These are phyloP conservation scores for Datisca glomerata DNA, from an alignment of 306 rosid species.

Conservation along the genomic window DNA sequence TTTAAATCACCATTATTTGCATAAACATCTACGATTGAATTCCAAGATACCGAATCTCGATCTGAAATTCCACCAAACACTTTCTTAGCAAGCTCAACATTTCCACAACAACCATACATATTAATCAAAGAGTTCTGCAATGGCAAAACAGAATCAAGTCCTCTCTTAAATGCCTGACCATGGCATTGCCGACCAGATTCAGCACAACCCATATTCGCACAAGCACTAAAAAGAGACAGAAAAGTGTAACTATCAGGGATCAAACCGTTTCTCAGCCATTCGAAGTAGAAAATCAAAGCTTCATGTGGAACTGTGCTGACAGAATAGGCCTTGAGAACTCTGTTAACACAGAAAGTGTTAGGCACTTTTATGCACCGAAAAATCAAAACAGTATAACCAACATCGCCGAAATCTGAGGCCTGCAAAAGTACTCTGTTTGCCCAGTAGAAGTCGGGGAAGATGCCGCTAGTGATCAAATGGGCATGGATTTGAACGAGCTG, in stretches of 20 bases:
- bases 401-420: constrained; percentile 30
- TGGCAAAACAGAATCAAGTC: constrained; percentile 31
- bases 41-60: constrained; percentile 58
- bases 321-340: constrained; percentile 38
- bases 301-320: constrained; percentile 21
- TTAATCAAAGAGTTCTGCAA: constrained; percentile 54
- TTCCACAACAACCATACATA: constrained; percentile 46
- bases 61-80: constrained; percentile 35
- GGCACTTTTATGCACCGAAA: constrained; percentile 24
- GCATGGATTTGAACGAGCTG: constrained; percentile 55
- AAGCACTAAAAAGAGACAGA: constrained; percentile 40
- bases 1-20: constrained; percentile 23
- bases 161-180: constrained; percentile 50
- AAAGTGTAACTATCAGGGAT: constrained; percentile 46
- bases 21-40: constrained; percentile 36
- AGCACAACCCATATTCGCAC: constrained; percentile 31
- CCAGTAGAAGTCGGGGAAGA: constrained; percentile 34
- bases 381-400: constrained; percentile 27
- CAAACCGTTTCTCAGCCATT: constrained; percentile 23
- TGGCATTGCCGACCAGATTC: constrained; percentile 39
- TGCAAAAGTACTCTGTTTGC: constrained; percentile 46
- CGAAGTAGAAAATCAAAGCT: constrained; percentile 35
- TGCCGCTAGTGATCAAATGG: constrained; percentile 29
- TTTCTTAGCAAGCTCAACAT: constrained; percentile 24
- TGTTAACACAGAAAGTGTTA: constrained; percentile 44